Evolutionary conservation across 352 stramenopile species (phyloP), one percentile per base, ranked within the genome.

Genomic region (Pythium dissotocum): DNA sequence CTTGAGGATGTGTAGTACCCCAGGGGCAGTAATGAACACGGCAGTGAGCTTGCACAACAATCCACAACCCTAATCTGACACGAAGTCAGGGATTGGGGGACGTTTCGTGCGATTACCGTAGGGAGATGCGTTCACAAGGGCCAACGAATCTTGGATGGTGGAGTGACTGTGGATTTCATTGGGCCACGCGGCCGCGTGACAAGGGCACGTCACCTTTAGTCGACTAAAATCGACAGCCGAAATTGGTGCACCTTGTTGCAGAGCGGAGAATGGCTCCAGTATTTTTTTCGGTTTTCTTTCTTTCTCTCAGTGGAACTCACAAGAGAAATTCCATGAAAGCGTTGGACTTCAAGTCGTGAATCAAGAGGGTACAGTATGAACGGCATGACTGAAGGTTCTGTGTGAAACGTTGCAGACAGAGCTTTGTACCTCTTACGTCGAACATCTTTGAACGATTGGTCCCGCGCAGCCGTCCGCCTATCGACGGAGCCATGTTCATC

Each of bases 101-200:
- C 48, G 52, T 58, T 58, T 58, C 52, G 40, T n/a, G 52, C 52
- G 52, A 24, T 38, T 14, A 28, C 52, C 26, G 42, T 40, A 33
- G 59, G 42, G 38, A 70, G 64, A 65, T 65, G 46, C 57, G 40
- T 36, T 59, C 21, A 16, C 12, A 36, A 64, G 61, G 30, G 8
- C 7, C 14, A 56, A 49, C 35, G 64, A 70, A 70, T 65, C 64
- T 70, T 58, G 9, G 21, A 26, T 26, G 6, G 52, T 35, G n/a
- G 46, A n/a, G 4, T 6, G 26, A 14, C 21, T 21, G 0, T 44
- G 12, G 16, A 36, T 26, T 21, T 65, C 46, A 65, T 70, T 70
- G 56, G 63, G 9, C 63, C 54, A 69, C 42, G 26, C 42, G 26
- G 42, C 46, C 3, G 16, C 42, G 44, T 65, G 64, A 70, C 64